phyloP scores from a whole-genome alignment of 2,329 filamentous ascomycete species.

The Lachnellula arida region DNA sequence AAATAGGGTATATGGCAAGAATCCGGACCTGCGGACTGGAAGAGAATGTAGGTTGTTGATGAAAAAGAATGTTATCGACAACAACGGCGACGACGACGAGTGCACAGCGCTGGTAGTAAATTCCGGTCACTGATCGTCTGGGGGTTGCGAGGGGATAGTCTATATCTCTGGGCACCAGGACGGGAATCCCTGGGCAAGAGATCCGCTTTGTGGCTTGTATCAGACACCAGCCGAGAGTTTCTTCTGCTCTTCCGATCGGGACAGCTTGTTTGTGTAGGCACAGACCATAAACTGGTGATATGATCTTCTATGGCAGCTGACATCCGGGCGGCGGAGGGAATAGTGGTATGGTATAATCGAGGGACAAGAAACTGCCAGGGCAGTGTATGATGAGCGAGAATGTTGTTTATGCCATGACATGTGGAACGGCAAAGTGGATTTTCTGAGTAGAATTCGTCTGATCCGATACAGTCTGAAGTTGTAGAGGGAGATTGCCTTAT shows the following conservation, averaged over 20 bases:
- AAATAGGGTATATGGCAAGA: constrained; percentile 33
- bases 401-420: constrained; percentile 15
- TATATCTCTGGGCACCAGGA: constrained; percentile 35
- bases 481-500: constrained; percentile 6
- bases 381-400: constrained; percentile 7
- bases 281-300: constrained; percentile 46
- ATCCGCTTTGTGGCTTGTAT: constrained; percentile 30
- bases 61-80: constrained; percentile 49
- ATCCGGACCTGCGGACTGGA: constrained; percentile 49
- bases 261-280: constrained; percentile 39
- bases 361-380: constrained; percentile 3
- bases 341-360: neutral
- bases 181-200: constrained; percentile 24
- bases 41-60: constrained; percentile 28
- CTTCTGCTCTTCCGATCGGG: constrained; percentile 35
- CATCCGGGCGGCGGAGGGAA: constrained; percentile 44
- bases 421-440: constrained; percentile 14
- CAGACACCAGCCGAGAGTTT: constrained; percentile 32
- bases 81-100: constrained; percentile 43
- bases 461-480: constrained; percentile 17
- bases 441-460: constrained; percentile 17
- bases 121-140: constrained; percentile 1
- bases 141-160: constrained; percentile 24
- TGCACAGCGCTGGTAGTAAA: constrained; percentile 37
- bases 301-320: constrained; percentile 49